phyloP scores from a whole-genome alignment of 176 grass and related monocot species.

The Puccinellia tenuiflora region DNA sequence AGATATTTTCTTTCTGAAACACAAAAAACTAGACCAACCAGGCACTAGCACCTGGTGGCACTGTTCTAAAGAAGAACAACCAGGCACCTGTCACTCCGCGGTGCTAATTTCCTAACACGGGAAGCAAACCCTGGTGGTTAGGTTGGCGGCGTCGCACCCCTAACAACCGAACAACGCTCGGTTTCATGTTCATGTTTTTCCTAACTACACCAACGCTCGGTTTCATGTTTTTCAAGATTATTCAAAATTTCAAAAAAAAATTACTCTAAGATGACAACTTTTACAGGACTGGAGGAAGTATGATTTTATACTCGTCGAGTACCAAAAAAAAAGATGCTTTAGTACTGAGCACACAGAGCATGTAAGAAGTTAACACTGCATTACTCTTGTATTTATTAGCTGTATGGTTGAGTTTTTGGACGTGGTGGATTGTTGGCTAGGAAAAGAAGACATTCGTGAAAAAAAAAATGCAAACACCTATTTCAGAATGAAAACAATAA shows the following conservation, averaged over 20 bases:
- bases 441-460: neutral
- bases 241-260: neutral
- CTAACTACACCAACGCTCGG: too few relatives aligned
- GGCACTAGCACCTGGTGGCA: neutral
- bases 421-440: neutral
- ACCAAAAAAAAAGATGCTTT: neutral
- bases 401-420: neutral
- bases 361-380: neutral
- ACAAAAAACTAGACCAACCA: neutral
- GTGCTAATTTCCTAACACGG: neutral
- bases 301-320: neutral
- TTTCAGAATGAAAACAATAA: neutral
- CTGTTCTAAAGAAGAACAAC: neutral
- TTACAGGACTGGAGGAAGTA: neutral
- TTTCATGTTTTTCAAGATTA: neutral
- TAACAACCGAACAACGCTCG: neutral
- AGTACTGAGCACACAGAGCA: neutral
- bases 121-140: neutral
- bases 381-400: neutral
- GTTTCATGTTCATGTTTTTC: neutral
- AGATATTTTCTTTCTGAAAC: neutral
- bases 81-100: neutral
- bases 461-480: neutral
- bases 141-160: neutral
- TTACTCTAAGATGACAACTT: neutral